A percentile compares a stretch with the other conserved stretches of the same genome.
These are phyloP conservation scores for Sphagnurus paluster DNA, from an alignment of 1,284 basidiomycete species.

Conservation along the genomic window DNA sequence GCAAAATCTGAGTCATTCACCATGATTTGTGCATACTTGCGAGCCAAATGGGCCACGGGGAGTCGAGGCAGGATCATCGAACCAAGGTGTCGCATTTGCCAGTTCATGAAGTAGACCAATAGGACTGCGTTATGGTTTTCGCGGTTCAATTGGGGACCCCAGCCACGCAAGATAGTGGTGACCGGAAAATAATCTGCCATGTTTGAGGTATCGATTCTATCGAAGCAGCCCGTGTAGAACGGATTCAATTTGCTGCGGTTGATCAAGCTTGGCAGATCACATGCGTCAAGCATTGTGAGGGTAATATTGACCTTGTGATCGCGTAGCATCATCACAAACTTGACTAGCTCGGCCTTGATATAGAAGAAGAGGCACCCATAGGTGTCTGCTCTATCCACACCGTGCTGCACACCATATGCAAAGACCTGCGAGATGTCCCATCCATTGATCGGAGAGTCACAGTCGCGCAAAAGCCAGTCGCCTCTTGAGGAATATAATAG, in stretches of 20 bases:
- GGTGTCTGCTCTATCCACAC: conserved; percentile 36
- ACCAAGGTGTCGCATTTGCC: conserved; percentile 7
- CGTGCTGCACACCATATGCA: conserved; percentile 30
- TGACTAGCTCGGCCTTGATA: conserved; percentile 39
- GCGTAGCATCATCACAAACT: conserved; percentile 37
- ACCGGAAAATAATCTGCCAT: conserved; percentile 36
- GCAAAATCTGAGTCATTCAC: neutral
- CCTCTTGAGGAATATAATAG: conserved; percentile 38
- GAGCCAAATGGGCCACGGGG: neutral
- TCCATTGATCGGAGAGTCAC: conserved; percentile 35
- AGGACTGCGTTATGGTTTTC: conserved; percentile 28
- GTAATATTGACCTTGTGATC: conserved; percentile 37
- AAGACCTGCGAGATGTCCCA: conserved; percentile 37
- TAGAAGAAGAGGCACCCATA: conserved; percentile 47
- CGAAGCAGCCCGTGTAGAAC: conserved; percentile 36
- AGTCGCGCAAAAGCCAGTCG: conserved; percentile 34
- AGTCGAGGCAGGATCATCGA: neutral
- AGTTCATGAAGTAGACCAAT: conserved; percentile 19
- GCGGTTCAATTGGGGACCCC: conserved; percentile 38
- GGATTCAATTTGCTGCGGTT: conserved; percentile 32
- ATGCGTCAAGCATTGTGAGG: conserved; percentile 38
- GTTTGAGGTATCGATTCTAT: conserved; percentile 40
- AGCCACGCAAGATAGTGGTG: conserved; percentile 33
- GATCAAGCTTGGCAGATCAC: conserved; percentile 34
- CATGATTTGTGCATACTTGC: conserved; percentile 14